Base-by-base conservation (phyloP, 192 early-diverging fungal species). In the Coemansia pectinata region DNA sequence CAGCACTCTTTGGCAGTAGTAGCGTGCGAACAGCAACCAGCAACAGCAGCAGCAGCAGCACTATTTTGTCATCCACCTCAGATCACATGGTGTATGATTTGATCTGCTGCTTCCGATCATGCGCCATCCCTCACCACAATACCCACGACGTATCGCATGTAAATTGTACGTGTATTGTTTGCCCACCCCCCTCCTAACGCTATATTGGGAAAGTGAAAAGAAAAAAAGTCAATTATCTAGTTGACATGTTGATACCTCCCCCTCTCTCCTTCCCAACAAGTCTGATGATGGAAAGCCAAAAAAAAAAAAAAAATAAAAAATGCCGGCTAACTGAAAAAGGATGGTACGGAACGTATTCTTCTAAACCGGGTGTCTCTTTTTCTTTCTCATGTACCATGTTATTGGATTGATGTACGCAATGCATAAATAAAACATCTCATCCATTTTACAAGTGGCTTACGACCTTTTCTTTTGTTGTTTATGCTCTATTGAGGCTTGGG, bases 11-110 rank as follows among this genome's bases (percentile, higher is more conserved):
- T 21, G 48, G 23, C 23, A 55, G 27, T 29, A 55, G 52, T 55
- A 55, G 4, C 52, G 52, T 55, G 52, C 31, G 47, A 45, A 27
- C 65, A 10, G 15, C 5, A 66, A n/a, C n/a, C n/a, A n/a, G n/a
- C n/a, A n/a, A n/a, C n/a, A n/a, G n/a, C n/a, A n/a, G n/a, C n/a
- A n/a, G n/a, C n/a, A n/a, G 40, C 44, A 29, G 15, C 42, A 64
- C 63, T 45, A 25, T 29, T 27, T 27, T 19, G 14, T 36, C 58
- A 60, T 38, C 21, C 36, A 17, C 29, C 58, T n/a, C 23, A 38
- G 34, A 25, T 42, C 62, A 39, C 33, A 41, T 47, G 63, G 29
- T 11, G 17, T 33, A 44, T 60, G 61, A 66, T 66, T 27, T 57
- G 65, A 66, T 66, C 65, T 36, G 29, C 14, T 63, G 39, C 39